Percentiles rank a stretch among this genome's conserved stretches.
Conservation (phyloP, 129 eudicot genomes). For the Helianthus tuberosus region DNA sequence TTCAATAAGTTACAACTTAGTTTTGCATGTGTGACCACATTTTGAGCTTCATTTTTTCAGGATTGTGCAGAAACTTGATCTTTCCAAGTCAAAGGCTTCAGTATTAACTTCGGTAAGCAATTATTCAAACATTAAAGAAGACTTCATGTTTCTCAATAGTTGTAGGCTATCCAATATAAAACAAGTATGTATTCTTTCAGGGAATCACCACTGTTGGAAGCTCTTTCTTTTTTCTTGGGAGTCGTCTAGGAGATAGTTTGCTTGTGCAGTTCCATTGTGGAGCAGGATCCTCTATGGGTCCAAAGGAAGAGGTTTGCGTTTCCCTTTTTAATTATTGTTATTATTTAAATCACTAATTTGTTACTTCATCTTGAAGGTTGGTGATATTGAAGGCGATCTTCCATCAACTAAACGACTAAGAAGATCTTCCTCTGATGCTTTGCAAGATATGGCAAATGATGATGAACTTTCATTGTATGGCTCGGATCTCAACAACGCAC, state of each 20-base stretch:
- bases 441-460: slow-evolving; percentile 80
- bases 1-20: slow-evolving; percentile 6
- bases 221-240: slow-evolving; percentile 88
- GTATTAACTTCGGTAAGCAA: slow-evolving; percentile 87
- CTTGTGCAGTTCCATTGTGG: slow-evolving; percentile 91
- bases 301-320: slow-evolving; percentile 79
- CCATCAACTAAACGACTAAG: slow-evolving; percentile 75
- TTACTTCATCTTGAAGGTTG: slow-evolving; percentile 51
- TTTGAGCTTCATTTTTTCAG: slow-evolving; percentile 38
- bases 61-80: slow-evolving; percentile 92
- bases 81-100: slow-evolving; percentile 94
- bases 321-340: background rate
- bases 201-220: slow-evolving; percentile 81
- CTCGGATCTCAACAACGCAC: slow-evolving; percentile 74
- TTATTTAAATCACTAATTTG: background rate
- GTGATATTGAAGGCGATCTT: slow-evolving; percentile 81
- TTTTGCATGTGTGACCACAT: slow-evolving; percentile 8
- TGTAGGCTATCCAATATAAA: too few relatives aligned
- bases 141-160: background rate
- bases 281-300: slow-evolving; percentile 49
- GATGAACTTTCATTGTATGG: slow-evolving; percentile 95
- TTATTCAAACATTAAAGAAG: slow-evolving; percentile 6
- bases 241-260: slow-evolving; percentile 98
- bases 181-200: slow-evolving; percentile 40
- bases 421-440: slow-evolving; percentile 89